Evolutionary conservation across 2,329 filamentous ascomycete genomes (phyloP).

Genomic region (Penicillium nordicum): DNA sequence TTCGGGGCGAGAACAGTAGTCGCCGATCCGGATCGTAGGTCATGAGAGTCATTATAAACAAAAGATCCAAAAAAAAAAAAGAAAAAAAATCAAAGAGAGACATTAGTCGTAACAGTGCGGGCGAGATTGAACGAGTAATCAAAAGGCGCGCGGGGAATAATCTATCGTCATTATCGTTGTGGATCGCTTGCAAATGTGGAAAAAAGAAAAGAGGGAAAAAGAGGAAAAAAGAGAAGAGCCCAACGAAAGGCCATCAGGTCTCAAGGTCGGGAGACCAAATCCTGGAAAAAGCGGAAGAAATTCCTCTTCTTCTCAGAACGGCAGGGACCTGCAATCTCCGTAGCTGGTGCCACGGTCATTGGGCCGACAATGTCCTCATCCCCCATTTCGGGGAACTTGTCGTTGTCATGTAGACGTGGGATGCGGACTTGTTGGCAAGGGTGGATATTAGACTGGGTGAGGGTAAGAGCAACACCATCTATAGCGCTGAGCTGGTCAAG

Average conservation of each 20-base stretch:
- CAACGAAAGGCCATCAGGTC: background rate
- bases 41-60: constrained; percentile 26
- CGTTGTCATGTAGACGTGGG: constrained; percentile 50
- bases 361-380: constrained; percentile 92
- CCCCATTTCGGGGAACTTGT: constrained; percentile 83
- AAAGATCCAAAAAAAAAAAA: constrained; percentile 4
- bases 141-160: constrained; percentile 15
- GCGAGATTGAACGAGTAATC: constrained; percentile 19
- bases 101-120: constrained; percentile 33
- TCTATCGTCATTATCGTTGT: constrained; percentile 31
- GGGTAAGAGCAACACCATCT: constrained; percentile 36
- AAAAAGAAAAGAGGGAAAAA: background rate
- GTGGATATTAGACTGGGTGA: constrained; percentile 39
- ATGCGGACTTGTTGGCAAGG: constrained; percentile 51
- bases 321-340: constrained; percentile 43
- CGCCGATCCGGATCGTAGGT: constrained; percentile 28
- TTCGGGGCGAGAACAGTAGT: constrained; percentile 35
- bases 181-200: constrained; percentile 10
- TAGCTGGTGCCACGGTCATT: constrained; percentile 59
- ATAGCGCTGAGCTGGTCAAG: constrained; percentile 48
- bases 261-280: constrained; percentile 37
- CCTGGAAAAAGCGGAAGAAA: constrained; percentile 45
- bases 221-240: background rate
- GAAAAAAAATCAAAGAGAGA: constrained; percentile 16
- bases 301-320: constrained; percentile 43